Evolutionary conservation across 345 rosid genomes (phyloP).

Genomic region (Eutrema japonicum): DNA sequence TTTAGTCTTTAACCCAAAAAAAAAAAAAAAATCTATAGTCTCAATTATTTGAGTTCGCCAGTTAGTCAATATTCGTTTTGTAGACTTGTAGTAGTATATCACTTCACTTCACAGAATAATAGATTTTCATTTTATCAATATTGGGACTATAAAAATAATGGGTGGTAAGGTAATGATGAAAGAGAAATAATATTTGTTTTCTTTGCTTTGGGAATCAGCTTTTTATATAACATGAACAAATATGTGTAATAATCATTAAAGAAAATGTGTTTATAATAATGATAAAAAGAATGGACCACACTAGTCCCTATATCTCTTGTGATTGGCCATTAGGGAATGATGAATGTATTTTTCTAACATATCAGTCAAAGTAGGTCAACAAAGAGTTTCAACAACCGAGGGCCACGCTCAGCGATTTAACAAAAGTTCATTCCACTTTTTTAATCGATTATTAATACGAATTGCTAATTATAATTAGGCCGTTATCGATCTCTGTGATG

Average conservation of each 20-base stretch:
- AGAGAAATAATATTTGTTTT: slow-evolving; percentile 21
- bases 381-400: slow-evolving; percentile 40
- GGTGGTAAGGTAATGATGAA: slow-evolving; percentile 40
- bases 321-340: slow-evolving; percentile 45
- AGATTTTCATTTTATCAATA: not conserved
- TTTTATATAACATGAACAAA: slow-evolving; percentile 19
- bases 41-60: slow-evolving; percentile 23
- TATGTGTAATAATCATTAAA: slow-evolving; percentile 17
- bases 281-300: slow-evolving; percentile 40
- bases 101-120: slow-evolving; percentile 2
- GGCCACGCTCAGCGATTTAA: slow-evolving; percentile 39
- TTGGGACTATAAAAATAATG: slow-evolving; percentile 26
- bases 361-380: slow-evolving; percentile 47
- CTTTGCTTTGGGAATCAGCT: slow-evolving; percentile 40
- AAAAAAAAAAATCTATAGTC: not conserved
- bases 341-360: slow-evolving; percentile 26
- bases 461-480: not conserved
- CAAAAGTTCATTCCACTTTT: slow-evolving; percentile 30
- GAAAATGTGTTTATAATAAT: slow-evolving; percentile 38
- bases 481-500: slow-evolving; percentile 39
- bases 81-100: slow-evolving; percentile 25
- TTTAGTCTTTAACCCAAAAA: too few relatives aligned
- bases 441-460: slow-evolving; percentile 9
- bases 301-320: slow-evolving; percentile 30
- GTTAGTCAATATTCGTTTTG: slow-evolving; percentile 13